Evolutionary conservation across 2,329 filamentous ascomycete species (phyloP).

Genomic region (Ceratocystis variospora): DNA sequence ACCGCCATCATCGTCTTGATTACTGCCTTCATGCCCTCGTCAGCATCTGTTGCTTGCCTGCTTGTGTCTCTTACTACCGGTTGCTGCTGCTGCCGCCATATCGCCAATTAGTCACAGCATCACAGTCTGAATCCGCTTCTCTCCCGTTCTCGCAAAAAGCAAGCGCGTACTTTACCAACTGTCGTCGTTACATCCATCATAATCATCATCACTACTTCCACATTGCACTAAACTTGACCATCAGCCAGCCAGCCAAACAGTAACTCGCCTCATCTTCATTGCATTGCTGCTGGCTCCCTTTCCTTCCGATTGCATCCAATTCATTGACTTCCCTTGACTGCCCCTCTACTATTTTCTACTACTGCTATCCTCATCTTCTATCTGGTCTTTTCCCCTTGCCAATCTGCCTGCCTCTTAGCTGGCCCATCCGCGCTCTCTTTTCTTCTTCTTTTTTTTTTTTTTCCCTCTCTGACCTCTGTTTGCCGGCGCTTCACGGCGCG

Average conservation of each 20-base stretch:
- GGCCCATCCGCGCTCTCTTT: background rate
- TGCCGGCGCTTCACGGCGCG: slow-evolving; percentile 6
- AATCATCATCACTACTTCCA: background rate
- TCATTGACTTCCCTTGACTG: background rate
- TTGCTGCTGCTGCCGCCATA: background rate
- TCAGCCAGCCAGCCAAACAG: background rate
- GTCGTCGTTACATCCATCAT: background rate
- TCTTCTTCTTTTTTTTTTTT: slow-evolving; percentile 16
- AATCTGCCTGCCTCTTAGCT: background rate
- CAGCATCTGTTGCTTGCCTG: too few relatives aligned
- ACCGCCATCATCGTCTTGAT: too few relatives aligned
- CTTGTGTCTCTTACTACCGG: background rate
- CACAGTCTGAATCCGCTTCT: background rate
- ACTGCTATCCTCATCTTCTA: too few relatives aligned
- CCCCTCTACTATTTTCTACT: background rate
- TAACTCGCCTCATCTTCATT: background rate
- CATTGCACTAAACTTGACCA: background rate
- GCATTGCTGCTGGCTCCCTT: background rate
- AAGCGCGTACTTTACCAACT: background rate
- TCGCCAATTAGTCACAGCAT: background rate
- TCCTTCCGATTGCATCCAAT: background rate
- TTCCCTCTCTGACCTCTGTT: slow-evolving; percentile 4
- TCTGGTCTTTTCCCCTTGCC: background rate
- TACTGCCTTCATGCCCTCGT: too few relatives aligned
- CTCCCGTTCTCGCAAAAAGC: background rate